Evolutionary conservation across 2,329 filamentous ascomycete species (phyloP).

Genomic region (Hypoxylon sp.): DNA sequence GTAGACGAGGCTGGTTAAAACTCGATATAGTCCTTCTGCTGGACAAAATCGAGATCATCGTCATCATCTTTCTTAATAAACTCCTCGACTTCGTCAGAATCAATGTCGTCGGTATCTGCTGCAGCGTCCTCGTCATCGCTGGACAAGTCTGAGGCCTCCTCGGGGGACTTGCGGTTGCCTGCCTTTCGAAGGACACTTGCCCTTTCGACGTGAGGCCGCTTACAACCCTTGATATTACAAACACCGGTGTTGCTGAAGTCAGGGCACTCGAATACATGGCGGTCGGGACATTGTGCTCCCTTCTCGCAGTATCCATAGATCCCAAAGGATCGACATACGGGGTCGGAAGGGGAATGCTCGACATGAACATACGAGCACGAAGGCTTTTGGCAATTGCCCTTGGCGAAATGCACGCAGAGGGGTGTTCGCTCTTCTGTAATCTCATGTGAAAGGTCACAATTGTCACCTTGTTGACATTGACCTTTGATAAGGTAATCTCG

Average conservation of each 20-base stretch:
- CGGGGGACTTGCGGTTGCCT: constrained; percentile 63
- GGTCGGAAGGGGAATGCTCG: constrained; percentile 80
- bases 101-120: constrained; percentile 82
- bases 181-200: constrained; percentile 83
- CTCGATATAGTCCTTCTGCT: constrained; percentile 72
- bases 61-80: constrained; percentile 70
- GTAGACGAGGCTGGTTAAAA: constrained; percentile 55
- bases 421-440: constrained; percentile 86
- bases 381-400: constrained; percentile 89
- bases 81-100: constrained; percentile 81
- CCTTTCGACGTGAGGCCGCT: constrained; percentile 87
- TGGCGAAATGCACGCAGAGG: constrained; percentile 89
- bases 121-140: constrained; percentile 81
- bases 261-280: constrained; percentile 94
- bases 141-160: constrained; percentile 77
- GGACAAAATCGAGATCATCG: constrained; percentile 69
- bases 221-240: constrained; percentile 86
- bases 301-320: constrained; percentile 90
- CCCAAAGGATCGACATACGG: constrained; percentile 88
- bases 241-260: constrained; percentile 92
- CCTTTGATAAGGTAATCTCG: constrained; percentile 87
- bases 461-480: constrained; percentile 80
- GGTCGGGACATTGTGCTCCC: constrained; percentile 81
- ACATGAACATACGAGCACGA: constrained; percentile 91
- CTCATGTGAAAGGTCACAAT: constrained; percentile 93